Conservation (phyloP, 257 asterid genomes). For the Ballota nigra region DNA sequence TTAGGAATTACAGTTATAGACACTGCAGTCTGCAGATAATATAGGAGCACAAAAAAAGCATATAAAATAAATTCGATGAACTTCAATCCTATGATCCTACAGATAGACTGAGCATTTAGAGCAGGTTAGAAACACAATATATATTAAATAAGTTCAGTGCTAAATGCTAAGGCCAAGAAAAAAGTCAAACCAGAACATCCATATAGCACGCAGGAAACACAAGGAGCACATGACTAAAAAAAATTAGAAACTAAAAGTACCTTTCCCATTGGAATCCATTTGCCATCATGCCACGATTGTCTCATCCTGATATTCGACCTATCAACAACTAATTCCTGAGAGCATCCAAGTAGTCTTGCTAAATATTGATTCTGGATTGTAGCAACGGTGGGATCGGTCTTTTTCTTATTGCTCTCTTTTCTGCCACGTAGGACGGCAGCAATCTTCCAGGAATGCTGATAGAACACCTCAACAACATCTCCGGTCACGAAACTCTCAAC, state of each 20-base stretch:
- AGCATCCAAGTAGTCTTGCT: constrained; percentile 65
- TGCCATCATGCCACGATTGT: constrained; percentile 57
- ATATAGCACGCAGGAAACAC: neutral
- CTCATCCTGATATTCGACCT: constrained; percentile 52
- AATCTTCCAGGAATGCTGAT: constrained; percentile 60
- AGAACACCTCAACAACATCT: constrained; percentile 69
- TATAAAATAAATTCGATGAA: neutral
- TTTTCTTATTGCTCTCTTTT: constrained; percentile 22
- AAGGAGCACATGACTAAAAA: neutral
- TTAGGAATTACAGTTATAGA: neutral
- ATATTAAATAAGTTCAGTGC: neutral
- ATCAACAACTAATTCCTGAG: constrained; percentile 43
- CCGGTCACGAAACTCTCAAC: constrained; percentile 40
- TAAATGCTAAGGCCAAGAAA: neutral
- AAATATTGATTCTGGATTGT: constrained; percentile 37
- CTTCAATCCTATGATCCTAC: neutral
- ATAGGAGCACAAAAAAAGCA: neutral
- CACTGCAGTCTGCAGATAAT: neutral
- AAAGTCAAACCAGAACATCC: neutral
- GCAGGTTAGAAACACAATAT: constrained; percentile 1
- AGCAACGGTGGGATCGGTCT: constrained; percentile 15
- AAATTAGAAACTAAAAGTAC: constrained; percentile 30
- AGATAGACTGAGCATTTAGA: neutral
- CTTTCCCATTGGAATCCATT: constrained; percentile 59
- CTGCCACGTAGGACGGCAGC: constrained; percentile 43